These are phyloP conservation scores for Boletales sp. DNA, from an alignment of 768 basidiomycete genomes.

Conservation along the genomic window DNA sequence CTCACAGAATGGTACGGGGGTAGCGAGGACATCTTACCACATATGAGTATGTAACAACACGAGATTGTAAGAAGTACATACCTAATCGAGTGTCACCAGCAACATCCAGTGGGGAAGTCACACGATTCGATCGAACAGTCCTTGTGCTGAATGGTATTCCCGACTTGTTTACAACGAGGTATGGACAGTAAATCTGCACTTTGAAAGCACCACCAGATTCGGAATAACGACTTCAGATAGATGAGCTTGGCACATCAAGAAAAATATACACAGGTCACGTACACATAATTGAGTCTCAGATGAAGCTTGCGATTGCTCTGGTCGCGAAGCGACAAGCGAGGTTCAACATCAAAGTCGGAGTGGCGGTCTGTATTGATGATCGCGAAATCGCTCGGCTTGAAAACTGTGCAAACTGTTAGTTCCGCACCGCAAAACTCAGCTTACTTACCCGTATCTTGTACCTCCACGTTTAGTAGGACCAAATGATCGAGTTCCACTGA, in stretches of 20 bases:
- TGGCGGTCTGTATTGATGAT: conserved; percentile 95
- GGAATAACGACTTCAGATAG: conserved; percentile 57
- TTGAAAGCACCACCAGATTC: conserved; percentile 95
- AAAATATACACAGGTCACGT: conserved; percentile 28
- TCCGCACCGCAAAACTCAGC: neutral
- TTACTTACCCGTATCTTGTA: conserved; percentile 83
- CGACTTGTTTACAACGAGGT: conserved; percentile 89
- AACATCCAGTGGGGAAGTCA: conserved; percentile 67
- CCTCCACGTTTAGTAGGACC: conserved; percentile 81
- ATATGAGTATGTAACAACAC: conserved; percentile 16
- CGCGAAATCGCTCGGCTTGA: conserved; percentile 93
- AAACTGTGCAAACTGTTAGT: conserved; percentile 45
- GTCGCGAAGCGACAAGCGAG: conserved; percentile 69
- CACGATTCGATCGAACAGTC: conserved; percentile 57
- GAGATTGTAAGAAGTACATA: conserved; percentile 24
- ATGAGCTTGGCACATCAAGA: conserved; percentile 4
- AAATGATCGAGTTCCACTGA: conserved; percentile 91
- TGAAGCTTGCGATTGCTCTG: conserved; percentile 70
- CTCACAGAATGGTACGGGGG: conserved; percentile 79
- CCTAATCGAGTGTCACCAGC: conserved; percentile 77
- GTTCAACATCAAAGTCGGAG: conserved; percentile 85
- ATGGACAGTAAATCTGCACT: conserved; percentile 92
- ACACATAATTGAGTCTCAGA: conserved; percentile 89
- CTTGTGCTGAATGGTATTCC: conserved; percentile 75
- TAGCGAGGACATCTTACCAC: conserved; percentile 42